phyloP scores from a whole-genome alignment of 2,329 filamentous ascomycete genomes.

The Dothiorella sarmentorum region DNA sequence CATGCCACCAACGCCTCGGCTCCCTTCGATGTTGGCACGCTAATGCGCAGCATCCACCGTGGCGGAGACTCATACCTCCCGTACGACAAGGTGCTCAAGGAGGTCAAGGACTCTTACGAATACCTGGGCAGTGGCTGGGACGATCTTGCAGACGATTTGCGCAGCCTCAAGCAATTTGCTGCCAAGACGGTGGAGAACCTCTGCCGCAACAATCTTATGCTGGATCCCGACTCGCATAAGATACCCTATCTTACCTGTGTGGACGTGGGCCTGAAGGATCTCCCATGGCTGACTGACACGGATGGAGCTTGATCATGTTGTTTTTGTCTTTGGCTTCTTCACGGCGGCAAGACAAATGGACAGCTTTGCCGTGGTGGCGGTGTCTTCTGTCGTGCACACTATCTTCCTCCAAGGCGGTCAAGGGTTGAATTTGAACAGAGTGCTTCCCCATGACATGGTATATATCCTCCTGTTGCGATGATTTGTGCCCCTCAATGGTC shows the following conservation, averaged over 20 bases:
- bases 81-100: slow-evolving; percentile 24
- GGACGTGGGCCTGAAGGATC: slow-evolving; percentile 27
- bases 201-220: slow-evolving; percentile 26
- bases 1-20: background rate
- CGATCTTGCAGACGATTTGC: slow-evolving; percentile 27
- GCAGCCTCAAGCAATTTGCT: slow-evolving; percentile 28
- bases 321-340: no score
- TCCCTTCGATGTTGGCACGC: slow-evolving; percentile 21
- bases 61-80: slow-evolving; percentile 31
- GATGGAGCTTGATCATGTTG: background rate
- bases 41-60: slow-evolving; percentile 30
- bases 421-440: no score
- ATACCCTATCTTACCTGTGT: slow-evolving; percentile 37
- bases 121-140: slow-evolving; percentile 22
- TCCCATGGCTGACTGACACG: slow-evolving; percentile 9
- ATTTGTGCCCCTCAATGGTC: no score
- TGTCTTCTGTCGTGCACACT: no score
- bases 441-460: no score
- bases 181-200: slow-evolving; percentile 21
- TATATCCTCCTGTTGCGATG: no score
- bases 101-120: slow-evolving; percentile 20
- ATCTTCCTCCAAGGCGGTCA: no score
- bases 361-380: no score
- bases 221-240: slow-evolving; percentile 26
- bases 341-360: no score